Percentiles rank a stretch among this genome's conserved stretches.
Conservation (phyloP, 331 rosid species). For the Arachis monticola region DNA sequence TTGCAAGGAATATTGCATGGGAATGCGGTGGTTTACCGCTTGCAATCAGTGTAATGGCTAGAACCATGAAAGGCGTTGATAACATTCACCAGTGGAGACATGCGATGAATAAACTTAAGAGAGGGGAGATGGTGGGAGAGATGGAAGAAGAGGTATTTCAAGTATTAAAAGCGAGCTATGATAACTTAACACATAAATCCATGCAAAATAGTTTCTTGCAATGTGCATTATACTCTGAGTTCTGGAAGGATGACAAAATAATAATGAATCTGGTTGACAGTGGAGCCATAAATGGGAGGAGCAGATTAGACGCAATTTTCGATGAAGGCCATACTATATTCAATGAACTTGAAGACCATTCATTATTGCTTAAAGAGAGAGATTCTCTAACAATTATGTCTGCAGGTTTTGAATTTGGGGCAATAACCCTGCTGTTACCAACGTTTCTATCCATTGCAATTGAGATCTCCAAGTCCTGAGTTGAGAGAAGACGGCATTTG, state of each 20-base stretch:
- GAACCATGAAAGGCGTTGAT: background rate
- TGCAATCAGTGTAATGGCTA: background rate
- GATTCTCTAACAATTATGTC: background rate
- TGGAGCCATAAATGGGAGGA: background rate
- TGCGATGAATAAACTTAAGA: background rate
- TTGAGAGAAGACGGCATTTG: slow-evolving; percentile 19
- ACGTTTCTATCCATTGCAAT: background rate
- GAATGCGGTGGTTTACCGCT: background rate
- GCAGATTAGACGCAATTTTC: background rate
- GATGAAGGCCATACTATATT: background rate
- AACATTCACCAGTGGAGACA: background rate
- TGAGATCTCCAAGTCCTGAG: background rate
- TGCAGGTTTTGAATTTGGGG: background rate
- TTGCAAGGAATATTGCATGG: background rate
- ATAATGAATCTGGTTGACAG: background rate
- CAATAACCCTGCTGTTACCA: background rate
- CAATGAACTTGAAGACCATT: background rate
- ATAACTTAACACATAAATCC: background rate
- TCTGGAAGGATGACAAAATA: background rate
- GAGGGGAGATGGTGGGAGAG: background rate
- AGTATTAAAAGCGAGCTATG: background rate
- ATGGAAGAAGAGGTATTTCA: background rate
- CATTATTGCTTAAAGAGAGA: background rate
- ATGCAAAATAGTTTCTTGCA: background rate
- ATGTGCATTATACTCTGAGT: background rate